phyloP scores from a whole-genome alignment of 2,329 filamentous ascomycete genomes.

The Phialocephala sp. region DNA sequence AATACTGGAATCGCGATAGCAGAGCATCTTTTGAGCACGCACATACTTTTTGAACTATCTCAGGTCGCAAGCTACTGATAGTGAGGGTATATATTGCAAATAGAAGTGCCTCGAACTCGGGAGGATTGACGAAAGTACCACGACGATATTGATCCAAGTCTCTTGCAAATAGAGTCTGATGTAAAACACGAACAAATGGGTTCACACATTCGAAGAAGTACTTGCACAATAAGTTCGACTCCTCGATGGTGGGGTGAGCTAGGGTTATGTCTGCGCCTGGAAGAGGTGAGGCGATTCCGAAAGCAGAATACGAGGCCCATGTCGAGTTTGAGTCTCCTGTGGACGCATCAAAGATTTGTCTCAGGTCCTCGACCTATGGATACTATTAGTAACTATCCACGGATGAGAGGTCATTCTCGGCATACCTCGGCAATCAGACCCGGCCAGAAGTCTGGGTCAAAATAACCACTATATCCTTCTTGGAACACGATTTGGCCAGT shows the following conservation, averaged over 20 bases:
- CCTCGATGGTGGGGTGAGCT: slow-evolving; percentile 27
- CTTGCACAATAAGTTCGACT: slow-evolving; percentile 64
- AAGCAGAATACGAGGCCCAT: slow-evolving; percentile 23
- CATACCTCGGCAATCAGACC: slow-evolving; percentile 31
- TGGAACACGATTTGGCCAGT: slow-evolving; percentile 34
- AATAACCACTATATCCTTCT: slow-evolving; percentile 31
- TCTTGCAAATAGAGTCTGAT: slow-evolving; percentile 66
- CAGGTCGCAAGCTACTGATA: slow-evolving; percentile 60
- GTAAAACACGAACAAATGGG: slow-evolving; percentile 69
- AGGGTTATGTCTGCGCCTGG: slow-evolving; percentile 15
- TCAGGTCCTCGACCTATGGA: slow-evolving; percentile 31
- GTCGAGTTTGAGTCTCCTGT: slow-evolving; percentile 1
- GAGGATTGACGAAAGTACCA: slow-evolving; percentile 40
- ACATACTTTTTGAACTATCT: slow-evolving; percentile 46
- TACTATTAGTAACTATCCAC: background rate
- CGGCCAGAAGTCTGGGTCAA: slow-evolving; percentile 33
- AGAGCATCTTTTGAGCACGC: slow-evolving; percentile 27
- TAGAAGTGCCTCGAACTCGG: slow-evolving; percentile 68
- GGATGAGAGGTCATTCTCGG: slow-evolving; percentile 5
- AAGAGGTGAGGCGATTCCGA: slow-evolving; percentile 11
- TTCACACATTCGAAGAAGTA: slow-evolving; percentile 74
- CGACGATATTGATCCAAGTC: slow-evolving; percentile 67
- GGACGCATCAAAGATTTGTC: slow-evolving; percentile 27
- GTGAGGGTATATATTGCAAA: slow-evolving; percentile 68
- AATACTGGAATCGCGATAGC: slow-evolving; percentile 21